phyloP scores from a whole-genome alignment of 768 basidiomycete genomes.

The Exidia glandulosa region DNA sequence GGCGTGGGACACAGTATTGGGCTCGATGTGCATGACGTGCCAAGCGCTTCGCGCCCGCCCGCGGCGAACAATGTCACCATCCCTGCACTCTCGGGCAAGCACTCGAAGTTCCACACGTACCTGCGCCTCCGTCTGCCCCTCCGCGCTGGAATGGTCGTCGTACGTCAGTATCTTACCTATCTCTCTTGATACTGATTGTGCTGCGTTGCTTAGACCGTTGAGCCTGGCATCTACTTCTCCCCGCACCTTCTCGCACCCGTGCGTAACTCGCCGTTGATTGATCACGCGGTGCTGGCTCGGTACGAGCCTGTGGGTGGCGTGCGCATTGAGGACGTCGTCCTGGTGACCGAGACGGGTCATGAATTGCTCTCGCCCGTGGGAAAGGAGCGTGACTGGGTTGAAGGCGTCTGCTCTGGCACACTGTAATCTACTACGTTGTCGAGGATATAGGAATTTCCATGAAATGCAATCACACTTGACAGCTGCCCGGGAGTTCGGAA shows the following conservation, averaged over 20 bases:
- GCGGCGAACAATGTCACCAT: constrained; percentile 4
- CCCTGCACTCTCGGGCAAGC: constrained; percentile 20
- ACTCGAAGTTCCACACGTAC: constrained; percentile 66
- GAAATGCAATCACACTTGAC: no score
- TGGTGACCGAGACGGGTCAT: constrained; percentile 61
- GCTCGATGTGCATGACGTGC: constrained; percentile 90
- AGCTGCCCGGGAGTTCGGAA: no score
- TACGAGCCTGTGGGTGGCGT: constrained; percentile 86
- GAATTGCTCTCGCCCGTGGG: constrained; percentile 80
- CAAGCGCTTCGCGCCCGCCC: constrained; percentile 22
- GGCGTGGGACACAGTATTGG: constrained; percentile 87
- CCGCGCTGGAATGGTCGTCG: constrained; percentile 74
- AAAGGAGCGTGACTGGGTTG: constrained; percentile 76
- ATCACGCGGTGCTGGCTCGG: constrained; percentile 52
- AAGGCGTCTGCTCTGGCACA: constrained; percentile 66
- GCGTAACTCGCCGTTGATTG: constrained; percentile 52
- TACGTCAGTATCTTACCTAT: constrained; percentile 28
- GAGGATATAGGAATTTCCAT: not conserved
- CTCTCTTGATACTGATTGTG: not conserved
- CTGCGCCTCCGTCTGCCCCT: constrained; percentile 69
- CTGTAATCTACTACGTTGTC: constrained; percentile 11
- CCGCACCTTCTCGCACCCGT: constrained; percentile 61
- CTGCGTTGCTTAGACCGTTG: no score
- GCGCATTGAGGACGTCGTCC: constrained; percentile 84
- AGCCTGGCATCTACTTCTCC: constrained; percentile 84